Percentiles rank a stretch among this genome's conserved stretches.
These are phyloP conservation scores for Cryptococcus maquisensis DNA, from an alignment of 1,284 basidiomycete genomes.

Conservation along the genomic window DNA sequence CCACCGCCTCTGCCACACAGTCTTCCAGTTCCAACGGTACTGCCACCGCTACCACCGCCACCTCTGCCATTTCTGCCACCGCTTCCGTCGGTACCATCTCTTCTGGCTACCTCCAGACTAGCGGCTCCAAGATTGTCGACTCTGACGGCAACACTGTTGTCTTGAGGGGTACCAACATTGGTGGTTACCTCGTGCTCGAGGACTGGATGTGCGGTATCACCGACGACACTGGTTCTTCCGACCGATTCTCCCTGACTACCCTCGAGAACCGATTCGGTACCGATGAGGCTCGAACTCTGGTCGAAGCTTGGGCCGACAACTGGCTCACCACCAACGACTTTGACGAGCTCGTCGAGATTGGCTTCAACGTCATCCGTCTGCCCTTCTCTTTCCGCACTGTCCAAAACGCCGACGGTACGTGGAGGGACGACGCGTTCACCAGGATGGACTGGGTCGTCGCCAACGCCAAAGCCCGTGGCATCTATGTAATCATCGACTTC, in stretches of 20 bases:
- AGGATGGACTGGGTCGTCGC: slow-evolving; percentile 36
- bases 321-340: slow-evolving; percentile 32
- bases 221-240: slow-evolving; percentile 29
- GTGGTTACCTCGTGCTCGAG: slow-evolving; percentile 38
- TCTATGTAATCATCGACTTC: slow-evolving; percentile 35
- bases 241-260: slow-evolving; percentile 33
- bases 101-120: slow-evolving; percentile 31
- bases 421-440: slow-evolving; percentile 26
- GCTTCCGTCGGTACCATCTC: slow-evolving; percentile 12
- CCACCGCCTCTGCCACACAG: slow-evolving; percentile 11
- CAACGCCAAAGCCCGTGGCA: slow-evolving; percentile 28
- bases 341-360: slow-evolving; percentile 26
- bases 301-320: slow-evolving; percentile 36
- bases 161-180: slow-evolving; percentile 34
- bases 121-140: slow-evolving; percentile 32
- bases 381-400: slow-evolving; percentile 36
- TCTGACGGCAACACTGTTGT: slow-evolving; percentile 29
- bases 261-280: slow-evolving; percentile 33
- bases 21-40: slow-evolving; percentile 9
- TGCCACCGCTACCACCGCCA: slow-evolving; percentile 9
- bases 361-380: slow-evolving; percentile 35
- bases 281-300: slow-evolving; percentile 21
- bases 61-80: slow-evolving; percentile 10
- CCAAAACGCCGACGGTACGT: slow-evolving; percentile 26
- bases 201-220: slow-evolving; percentile 43